Evolutionary conservation across 768 basidiomycete genomes (phyloP), one percentile per base, ranked within the genome.

Genomic region (Boletales sp.): DNA sequence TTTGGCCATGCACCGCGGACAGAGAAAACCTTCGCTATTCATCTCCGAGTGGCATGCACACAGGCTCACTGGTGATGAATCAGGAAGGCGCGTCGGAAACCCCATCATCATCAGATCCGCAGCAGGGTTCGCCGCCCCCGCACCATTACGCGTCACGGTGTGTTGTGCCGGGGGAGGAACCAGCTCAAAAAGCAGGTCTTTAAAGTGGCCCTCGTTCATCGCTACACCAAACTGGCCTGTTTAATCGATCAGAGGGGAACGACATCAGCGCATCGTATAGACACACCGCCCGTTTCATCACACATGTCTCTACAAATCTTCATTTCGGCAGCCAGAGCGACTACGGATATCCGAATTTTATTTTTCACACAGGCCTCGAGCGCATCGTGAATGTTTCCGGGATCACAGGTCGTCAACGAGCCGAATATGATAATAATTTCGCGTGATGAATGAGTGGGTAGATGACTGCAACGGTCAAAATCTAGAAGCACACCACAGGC

Each of bases 91-190:
- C 14, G 89, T 92, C 2, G 97, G 97, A 69, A 99, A 99, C 9
- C 97, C 97, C 92, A 99, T 98, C 80, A 97, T 89, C 89, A 99
- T 97, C 45, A 99, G 74, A 70, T 98, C 95, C 0, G 90, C 86
- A 1, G 86, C 80, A 18, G 81, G 80, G 54, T 84, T 87, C 11
- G 74, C 68, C 11, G 69, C 64, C 5, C 75, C 70, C 43, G 76
- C 77, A 4, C 74, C 64, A 3, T 73, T 61, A 27, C 82, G 76
- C 6, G 76, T 65, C 18, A 82, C 55, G 4, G 80, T 74, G 6
- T 78, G 79, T 62, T 90, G 87, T 1, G 94, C 92, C 0, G 97
- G 97, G 0, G 97, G 97, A 17, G 94, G 93, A 18, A 99, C 86
- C 19, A 91, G 81, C 60, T 98, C 97, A 70, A 97, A 98, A 9